A percentile compares a stretch with the other conserved stretches of the same genome.
phyloP scores from a whole-genome alignment of 2,329 filamentous ascomycete genomes.

The Aspergillus sp. region DNA sequence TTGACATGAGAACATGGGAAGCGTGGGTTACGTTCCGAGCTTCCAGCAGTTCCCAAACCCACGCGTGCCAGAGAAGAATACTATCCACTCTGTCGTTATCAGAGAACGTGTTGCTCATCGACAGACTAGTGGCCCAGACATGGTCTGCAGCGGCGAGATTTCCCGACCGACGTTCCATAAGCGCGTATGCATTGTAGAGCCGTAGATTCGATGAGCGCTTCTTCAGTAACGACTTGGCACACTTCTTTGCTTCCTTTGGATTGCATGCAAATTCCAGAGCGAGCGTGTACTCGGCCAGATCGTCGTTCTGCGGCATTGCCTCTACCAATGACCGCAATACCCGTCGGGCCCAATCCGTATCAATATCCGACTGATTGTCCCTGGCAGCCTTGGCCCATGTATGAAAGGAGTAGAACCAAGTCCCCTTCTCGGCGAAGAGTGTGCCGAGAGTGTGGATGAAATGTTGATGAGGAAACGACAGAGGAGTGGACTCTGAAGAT shows the following conservation, averaged over 20 bases:
- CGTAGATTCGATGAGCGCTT: conserved; percentile 59
- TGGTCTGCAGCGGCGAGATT: conserved; percentile 59
- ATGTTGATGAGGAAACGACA: conserved; percentile 36
- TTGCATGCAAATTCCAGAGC: conserved; percentile 62
- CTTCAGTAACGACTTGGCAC: conserved; percentile 72
- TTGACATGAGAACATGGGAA: conserved; percentile 38
- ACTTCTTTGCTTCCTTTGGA: conserved; percentile 59
- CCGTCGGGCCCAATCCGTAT: conserved; percentile 49
- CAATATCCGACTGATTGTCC: conserved; percentile 32
- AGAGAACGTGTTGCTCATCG: conserved; percentile 48
- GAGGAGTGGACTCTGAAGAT: conserved; percentile 18
- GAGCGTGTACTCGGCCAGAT: conserved; percentile 66
- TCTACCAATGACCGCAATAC: conserved; percentile 58
- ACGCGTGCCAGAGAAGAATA: conserved; percentile 57
- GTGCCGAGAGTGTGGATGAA: conserved; percentile 49
- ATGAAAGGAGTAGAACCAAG: conserved; percentile 48
- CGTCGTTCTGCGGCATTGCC: conserved; percentile 41
- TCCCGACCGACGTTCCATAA: conserved; percentile 63
- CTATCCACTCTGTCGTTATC: conserved; percentile 33
- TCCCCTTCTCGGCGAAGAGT: conserved; percentile 49
- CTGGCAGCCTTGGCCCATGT: conserved; percentile 27
- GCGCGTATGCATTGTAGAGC: conserved; percentile 76
- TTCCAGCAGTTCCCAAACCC: conserved; percentile 66
- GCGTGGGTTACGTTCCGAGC: conserved; percentile 35
- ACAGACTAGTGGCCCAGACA: conserved; percentile 67